Base-by-base conservation (phyloP, 78 protist species). In the Dictyostelium intermedium region DNA sequence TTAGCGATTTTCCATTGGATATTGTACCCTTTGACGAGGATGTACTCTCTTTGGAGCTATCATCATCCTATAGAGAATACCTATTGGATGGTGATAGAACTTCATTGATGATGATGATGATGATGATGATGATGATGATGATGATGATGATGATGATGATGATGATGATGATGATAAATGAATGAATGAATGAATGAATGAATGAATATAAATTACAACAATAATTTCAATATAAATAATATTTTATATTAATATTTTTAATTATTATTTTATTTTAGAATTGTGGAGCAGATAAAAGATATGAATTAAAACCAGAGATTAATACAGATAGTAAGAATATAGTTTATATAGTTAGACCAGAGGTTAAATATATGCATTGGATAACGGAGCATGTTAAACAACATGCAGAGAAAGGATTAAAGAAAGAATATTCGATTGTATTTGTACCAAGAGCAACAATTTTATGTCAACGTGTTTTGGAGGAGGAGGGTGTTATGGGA, bases 1-100 rank as follows among this genome's bases (percentile, higher is more conserved):
- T 66, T 32, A 82, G 91, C 35, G 84, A 80, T 35, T 34, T 84
- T 25, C 91, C 95, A 10, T 37, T 98, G 14, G 98, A 97, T 56
- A 66, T 98, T 30, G 32, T 98, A 13, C 98, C 99, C 0, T 72
- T 97, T 53, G 99, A 98, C 30, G 91, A 92, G 39, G 99, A 98
- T 72, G 86, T 98, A 8, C 87, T 98, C n/a, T 95, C 98, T 32
- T 60, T 98, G 76, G 99, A 98, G 47, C 18, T 94, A 5, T 35
- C 73, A 11, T 27, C n/a, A 1, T 30, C 93, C 14, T 98, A 92
- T 76, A 70, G 92, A 13, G 98, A 98, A 6, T 77, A 35, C 14
- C 23, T 25, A 66, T 84, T 97, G 60, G 97, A 97, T n/a, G 98
- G 98, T 56, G 99, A 98, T 39, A 20, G 39, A 30, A 61, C 97